phyloP scores from a whole-genome alignment of 2,329 filamentous ascomycete species.

The Alternaria arborescens region DNA sequence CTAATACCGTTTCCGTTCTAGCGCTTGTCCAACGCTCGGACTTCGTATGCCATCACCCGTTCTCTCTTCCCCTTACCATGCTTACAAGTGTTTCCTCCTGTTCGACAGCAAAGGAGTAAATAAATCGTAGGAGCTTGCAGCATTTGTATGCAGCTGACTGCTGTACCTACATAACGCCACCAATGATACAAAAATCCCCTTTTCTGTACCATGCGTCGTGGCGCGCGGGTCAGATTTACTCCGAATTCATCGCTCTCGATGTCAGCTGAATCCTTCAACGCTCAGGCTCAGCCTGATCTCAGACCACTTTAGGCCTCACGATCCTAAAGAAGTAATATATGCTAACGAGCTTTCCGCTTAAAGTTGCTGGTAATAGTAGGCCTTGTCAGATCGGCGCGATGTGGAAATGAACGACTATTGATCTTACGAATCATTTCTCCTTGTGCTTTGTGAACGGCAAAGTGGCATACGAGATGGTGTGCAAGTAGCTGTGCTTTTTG shows the following conservation, averaged over 20 bases:
- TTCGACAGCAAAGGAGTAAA: not conserved
- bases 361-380: not conserved
- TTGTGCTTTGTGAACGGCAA: not conserved
- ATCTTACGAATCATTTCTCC: not conserved
- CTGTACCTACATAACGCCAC: not conserved
- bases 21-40: not conserved
- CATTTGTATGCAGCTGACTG: not conserved
- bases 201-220: not conserved
- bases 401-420: not conserved
- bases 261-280: not conserved
- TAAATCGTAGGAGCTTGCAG: not conserved
- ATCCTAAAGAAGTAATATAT: not conserved
- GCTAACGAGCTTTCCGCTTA: not conserved
- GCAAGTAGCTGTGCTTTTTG: not conserved
- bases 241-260: not conserved
- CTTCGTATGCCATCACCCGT: not conserved
- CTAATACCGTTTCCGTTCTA: not conserved
- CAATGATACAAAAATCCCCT: not conserved
- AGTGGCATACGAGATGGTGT: not conserved
- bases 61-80: not conserved
- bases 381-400: not conserved
- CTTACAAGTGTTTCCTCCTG: not conserved
- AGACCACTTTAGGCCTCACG: not conserved
- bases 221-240: not conserved
- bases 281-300: not conserved